Base-by-base conservation (phyloP, 106 monocot genomes). In the Dendrobium catenatum region DNA sequence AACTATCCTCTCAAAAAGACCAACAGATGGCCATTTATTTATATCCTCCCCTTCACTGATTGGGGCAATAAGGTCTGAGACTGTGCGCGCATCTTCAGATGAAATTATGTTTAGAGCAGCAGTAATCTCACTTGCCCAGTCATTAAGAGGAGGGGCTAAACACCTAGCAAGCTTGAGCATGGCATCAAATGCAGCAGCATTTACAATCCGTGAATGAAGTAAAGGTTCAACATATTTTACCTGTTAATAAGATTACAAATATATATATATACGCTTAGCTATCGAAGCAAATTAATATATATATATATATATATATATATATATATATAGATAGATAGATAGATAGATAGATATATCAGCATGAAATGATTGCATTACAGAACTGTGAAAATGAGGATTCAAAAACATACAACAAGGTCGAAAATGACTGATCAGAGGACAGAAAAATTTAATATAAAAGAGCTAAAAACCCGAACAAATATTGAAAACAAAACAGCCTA, bases 91-190 rank as follows among this genome's bases (percentile, higher is more conserved):
- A 81, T 95, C 90, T 49, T 91, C 77, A 17, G 54, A 67, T 46
- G 86, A 91, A 49, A 91, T 90, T 76, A 95, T 82, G 55, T 82
- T 85, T 48, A 95, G 84, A 77, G 93, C 95, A 83, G 93, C 84
- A 83, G 99, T 90, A 80, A 99, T 95, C 76, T 99, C 93, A 75
- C 82, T 83, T 26, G 95, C 95, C 87, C 93, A 99, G 77, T 89
- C 82, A 85, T 87, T 90, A 18, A 99, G 82, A 49, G 95, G 95
- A 78, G 99, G 95, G 29, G 95, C 92, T 77, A 90, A 73, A 86
- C 99, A 99, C 58, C 82, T 87, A 6, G 93, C 86, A 51, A 99
- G 80, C 33, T 95, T 95, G 76, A 86, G 82, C 82, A 95, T 87
- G 33, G 99, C 80, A 42, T 81, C 59, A 85, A 94, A 99, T 74